Percentiles rank a stretch among this genome's conserved stretches.
phyloP scores from a whole-genome alignment of 352 stramenopile species.

The Phytophthora boehmeriae region DNA sequence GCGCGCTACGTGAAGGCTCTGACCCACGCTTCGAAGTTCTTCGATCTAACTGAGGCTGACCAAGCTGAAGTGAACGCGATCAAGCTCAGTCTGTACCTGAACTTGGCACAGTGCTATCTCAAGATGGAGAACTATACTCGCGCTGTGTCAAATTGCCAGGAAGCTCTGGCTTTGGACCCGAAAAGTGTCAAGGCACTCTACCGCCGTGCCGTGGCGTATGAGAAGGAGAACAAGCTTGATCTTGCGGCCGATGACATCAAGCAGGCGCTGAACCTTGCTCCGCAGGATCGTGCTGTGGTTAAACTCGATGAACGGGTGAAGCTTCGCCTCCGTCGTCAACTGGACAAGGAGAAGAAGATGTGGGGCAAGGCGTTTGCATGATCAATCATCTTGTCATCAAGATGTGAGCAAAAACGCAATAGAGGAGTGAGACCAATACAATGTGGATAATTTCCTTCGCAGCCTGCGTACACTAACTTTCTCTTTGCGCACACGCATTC shows the following conservation, averaged over 20 bases:
- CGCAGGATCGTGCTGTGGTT: conserved; percentile 80
- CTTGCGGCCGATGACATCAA: conserved; percentile 68
- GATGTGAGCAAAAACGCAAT: conserved; percentile 6
- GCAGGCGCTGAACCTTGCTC: conserved; percentile 52
- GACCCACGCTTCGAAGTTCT: conserved; percentile 92
- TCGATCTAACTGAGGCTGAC: conserved; percentile 86
- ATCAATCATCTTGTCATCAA: conserved; percentile 11
- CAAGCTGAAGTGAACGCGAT: conserved; percentile 87
- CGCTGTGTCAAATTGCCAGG: conserved; percentile 85
- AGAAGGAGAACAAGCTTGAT: conserved; percentile 89
- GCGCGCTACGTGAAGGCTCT: conserved; percentile 93
- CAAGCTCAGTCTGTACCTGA: conserved; percentile 92
- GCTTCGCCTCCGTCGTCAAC: conserved; percentile 67
- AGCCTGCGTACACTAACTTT: conserved; percentile 15
- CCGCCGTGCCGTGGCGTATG: conserved; percentile 81
- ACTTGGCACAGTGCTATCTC: conserved; percentile 93
- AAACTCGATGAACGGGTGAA: conserved; percentile 81
- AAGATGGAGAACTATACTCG: conserved; percentile 92
- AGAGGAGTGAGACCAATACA: conserved; percentile 19
- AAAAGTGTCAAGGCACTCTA: conserved; percentile 89
- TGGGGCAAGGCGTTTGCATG: conserved; percentile 86
- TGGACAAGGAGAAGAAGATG: conserved; percentile 93
- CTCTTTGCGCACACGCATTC: background rate
- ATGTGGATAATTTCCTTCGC: conserved; percentile 32
- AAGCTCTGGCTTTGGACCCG: conserved; percentile 77